Conservation (phyloP, 768 basidiomycete species). For the Phlebiopsis flavidoalba region DNA sequence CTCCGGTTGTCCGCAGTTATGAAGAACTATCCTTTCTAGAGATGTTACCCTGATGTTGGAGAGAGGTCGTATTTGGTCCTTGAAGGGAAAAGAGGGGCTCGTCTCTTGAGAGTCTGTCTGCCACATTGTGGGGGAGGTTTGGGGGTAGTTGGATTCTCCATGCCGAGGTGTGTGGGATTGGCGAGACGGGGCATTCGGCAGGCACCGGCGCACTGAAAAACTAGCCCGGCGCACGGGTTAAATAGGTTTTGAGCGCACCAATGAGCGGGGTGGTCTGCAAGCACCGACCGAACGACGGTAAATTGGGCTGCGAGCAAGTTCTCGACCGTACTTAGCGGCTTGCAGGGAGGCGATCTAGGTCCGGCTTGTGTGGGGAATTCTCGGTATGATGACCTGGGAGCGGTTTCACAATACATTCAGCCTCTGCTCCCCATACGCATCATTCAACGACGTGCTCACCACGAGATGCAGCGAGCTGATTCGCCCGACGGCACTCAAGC, state of each 20-base stretch:
- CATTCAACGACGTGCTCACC: background rate
- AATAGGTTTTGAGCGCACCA: conserved; percentile 9
- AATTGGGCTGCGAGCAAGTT: background rate
- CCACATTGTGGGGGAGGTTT: background rate
- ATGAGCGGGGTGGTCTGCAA: background rate
- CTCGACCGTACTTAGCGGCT: background rate
- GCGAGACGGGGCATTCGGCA: background rate
- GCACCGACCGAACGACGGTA: conserved; percentile 10
- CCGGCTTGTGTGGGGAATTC: conserved; percentile 1
- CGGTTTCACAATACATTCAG: background rate
- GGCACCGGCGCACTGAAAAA: no score
- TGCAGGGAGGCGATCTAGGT: background rate
- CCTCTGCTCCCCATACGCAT: background rate
- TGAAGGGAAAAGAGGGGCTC: conserved; percentile 51
- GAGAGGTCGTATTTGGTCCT: no score
- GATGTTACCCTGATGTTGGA: no score
- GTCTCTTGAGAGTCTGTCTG: conserved; percentile 3
- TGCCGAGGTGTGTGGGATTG: background rate
- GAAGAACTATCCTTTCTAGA: no score
- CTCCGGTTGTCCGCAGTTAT: conserved; percentile 48
- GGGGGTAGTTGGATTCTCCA: conserved; percentile 6
- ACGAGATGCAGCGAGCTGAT: background rate
- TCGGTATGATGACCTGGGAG: conserved; percentile 1
- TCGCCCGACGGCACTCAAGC: background rate
- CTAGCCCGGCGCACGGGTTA: background rate